phyloP scores from a whole-genome alignment of 768 basidiomycete genomes.

The Auricularia sp. region DNA sequence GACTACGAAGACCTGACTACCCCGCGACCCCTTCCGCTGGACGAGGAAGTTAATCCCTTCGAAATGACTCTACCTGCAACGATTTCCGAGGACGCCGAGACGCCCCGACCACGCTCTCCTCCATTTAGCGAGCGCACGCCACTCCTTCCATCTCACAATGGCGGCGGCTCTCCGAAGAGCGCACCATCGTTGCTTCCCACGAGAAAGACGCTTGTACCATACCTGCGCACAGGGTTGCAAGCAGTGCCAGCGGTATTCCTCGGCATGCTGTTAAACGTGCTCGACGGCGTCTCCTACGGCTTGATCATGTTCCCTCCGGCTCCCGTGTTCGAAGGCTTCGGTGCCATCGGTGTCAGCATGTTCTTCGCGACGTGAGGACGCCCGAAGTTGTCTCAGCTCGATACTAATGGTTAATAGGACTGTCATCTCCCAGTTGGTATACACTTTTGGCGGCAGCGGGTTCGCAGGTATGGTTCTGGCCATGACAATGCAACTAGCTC shows the following conservation, averaged over 20 bases:
- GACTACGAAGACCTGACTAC: background rate
- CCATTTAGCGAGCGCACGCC: background rate
- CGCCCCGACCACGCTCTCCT: background rate
- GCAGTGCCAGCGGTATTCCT: slow-evolving; percentile 78
- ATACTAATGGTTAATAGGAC: slow-evolving; percentile 32
- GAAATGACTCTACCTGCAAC: background rate
- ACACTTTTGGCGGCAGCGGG: slow-evolving; percentile 76
- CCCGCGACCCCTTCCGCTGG: background rate
- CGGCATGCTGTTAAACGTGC: slow-evolving; percentile 76
- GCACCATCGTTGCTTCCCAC: background rate
- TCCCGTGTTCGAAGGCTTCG: slow-evolving; percentile 69
- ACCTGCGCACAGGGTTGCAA: background rate
- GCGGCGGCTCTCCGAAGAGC: background rate
- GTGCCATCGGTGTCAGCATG: slow-evolving; percentile 88
- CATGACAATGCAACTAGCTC: background rate
- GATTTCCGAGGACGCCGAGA: background rate
- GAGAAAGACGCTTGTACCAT: background rate
- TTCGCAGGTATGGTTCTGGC: slow-evolving; percentile 49
- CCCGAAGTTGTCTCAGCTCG: slow-evolving; percentile 7
- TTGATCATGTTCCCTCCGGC: slow-evolving; percentile 92
- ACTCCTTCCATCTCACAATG: background rate
- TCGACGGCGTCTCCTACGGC: slow-evolving; percentile 94
- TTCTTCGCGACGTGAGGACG: slow-evolving; percentile 69
- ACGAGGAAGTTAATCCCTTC: background rate
- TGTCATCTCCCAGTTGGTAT: slow-evolving; percentile 72